Base-by-base conservation (phyloP, 176 grass and related monocot genomes). In the Raddia guianensis region DNA sequence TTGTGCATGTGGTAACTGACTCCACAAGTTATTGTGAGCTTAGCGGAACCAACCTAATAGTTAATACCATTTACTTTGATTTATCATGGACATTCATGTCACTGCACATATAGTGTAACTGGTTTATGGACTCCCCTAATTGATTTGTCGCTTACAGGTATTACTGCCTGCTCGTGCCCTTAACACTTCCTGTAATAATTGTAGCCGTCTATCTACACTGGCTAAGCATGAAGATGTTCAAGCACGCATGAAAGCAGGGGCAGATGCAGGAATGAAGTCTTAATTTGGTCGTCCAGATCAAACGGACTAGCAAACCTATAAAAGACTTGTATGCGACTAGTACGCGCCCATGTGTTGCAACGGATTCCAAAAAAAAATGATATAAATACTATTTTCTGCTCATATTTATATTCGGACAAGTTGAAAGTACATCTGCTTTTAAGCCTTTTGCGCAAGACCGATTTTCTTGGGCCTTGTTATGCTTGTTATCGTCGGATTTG, bases 211-310 rank as follows among this genome's bases (percentile, higher is more conserved):
- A 89, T 86, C 75, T 93, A 32, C 95, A 94, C 54, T 93, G 95
- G 95, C 84, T 93, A 56, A 89, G 81, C 84, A 98, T 98, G 90
- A 91, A 93, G 76, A 86, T 98, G 80, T 94, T 98, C 74, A 98
- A 94, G 43, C 95, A 94, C 73, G 90, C 90, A 10, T 98, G 69
- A 98, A 75, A 58, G 34, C 32, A 51, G 8, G 15, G 32, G 11
- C 12, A 60, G 7, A 40, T 40, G 3, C 37, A 40, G 37, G 37
- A 40, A 40, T 40, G 2, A 40, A 40, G 37, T 40, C 27, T 27
- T 40, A 40, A 40, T 40, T 5, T 3, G 37, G 37, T 40, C 37
- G 37, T 40, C 4, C 3, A 40, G 37, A 40, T 40, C 37, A 40
- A 40, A 40, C 37, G 37, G 37, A 40, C 37, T 40, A 40, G 37